These are phyloP conservation scores for Crepidotus variabilis DNA, from an alignment of 768 basidiomycete species.

Conservation along the genomic window DNA sequence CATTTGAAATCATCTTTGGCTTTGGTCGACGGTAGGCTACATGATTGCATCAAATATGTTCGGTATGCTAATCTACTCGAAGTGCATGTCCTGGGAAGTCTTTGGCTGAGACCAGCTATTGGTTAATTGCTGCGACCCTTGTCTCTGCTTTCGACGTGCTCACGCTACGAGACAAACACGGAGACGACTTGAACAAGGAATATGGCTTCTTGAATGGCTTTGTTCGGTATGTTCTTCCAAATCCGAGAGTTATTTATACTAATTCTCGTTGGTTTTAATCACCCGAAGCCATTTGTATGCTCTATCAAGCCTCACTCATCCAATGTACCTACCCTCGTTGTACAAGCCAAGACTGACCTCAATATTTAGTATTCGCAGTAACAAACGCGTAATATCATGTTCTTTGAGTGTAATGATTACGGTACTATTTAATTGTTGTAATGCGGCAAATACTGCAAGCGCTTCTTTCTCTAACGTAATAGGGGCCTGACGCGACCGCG, in stretches of 20 bases:
- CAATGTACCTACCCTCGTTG: neutral
- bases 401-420: too few relatives aligned
- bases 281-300: neutral
- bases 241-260: neutral
- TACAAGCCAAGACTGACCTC: too few relatives aligned
- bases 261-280: neutral
- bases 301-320: neutral
- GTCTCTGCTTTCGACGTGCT: conserved; percentile 41
- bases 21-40: conserved; percentile 51
- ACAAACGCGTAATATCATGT: too few relatives aligned
- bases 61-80: conserved; percentile 1
- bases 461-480: too few relatives aligned
- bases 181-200: conserved; percentile 33
- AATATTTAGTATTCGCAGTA: too few relatives aligned
- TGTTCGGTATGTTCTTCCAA: conserved; percentile 33
- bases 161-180: conserved; percentile 34
- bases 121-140: conserved; percentile 39
- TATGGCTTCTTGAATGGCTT: conserved; percentile 38
- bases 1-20: conserved; percentile 47
- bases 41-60: neutral
- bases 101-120: conserved; percentile 45
- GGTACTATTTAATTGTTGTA: too few relatives aligned
- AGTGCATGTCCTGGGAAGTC: conserved; percentile 53
- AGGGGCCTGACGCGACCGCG: too few relatives aligned
- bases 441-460: too few relatives aligned